These are phyloP conservation scores for Jamesozyma spencerorum DNA, from an alignment of 805 yeast genomes.

Conservation along the genomic window DNA sequence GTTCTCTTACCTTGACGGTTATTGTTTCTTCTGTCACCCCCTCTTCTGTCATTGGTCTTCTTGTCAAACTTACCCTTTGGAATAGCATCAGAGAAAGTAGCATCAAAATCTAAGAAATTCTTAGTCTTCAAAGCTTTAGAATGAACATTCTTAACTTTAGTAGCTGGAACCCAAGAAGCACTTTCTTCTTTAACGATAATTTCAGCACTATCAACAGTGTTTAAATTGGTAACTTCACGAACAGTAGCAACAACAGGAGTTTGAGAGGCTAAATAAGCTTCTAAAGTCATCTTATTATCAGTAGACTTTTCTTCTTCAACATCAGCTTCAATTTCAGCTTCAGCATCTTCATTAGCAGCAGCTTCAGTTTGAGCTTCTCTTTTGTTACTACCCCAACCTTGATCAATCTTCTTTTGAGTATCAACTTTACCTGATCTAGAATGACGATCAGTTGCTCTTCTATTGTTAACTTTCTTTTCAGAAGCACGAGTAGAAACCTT, in stretches of 20 bases:
- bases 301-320: conserved; percentile 37
- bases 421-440: conserved; percentile 78
- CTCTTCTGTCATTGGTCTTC: conserved; percentile 17
- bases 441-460: conserved; percentile 64
- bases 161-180: conserved; percentile 42
- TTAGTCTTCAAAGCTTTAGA: conserved; percentile 75
- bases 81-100: conserved; percentile 55
- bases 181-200: conserved; percentile 58
- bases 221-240: conserved; percentile 31
- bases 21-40: conserved; percentile 14
- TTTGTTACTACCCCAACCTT: conserved; percentile 82
- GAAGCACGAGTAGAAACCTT: conserved; percentile 45
- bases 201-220: conserved; percentile 41
- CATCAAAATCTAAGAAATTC: conserved; percentile 64
- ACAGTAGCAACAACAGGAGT: background rate
- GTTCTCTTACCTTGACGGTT: conserved; percentile 29
- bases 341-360: conserved; percentile 56
- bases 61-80: conserved; percentile 22
- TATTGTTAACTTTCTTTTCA: conserved; percentile 47
- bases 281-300: conserved; percentile 54
- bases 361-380: conserved; percentile 57
- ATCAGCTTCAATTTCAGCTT: conserved; percentile 50
- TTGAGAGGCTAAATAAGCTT: conserved; percentile 64
- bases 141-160: conserved; percentile 59
- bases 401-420: conserved; percentile 71